These are phyloP conservation scores for Verticillium longisporum DNA, from an alignment of 2,329 filamentous ascomycete genomes.

Conservation along the genomic window DNA sequence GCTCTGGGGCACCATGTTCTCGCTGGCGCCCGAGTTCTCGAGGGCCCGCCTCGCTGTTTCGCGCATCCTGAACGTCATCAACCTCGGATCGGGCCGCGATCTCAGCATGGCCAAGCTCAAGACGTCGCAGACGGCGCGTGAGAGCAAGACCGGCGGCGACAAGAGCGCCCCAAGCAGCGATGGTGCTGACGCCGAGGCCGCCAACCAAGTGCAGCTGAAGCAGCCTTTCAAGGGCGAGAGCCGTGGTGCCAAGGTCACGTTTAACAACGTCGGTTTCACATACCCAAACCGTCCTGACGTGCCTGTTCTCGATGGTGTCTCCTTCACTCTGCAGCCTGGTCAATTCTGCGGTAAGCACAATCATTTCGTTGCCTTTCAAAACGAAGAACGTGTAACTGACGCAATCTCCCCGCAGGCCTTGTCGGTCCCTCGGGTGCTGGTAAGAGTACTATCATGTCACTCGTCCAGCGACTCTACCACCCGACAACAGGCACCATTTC, in stretches of 20 bases:
- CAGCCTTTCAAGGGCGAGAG: conserved; percentile 5
- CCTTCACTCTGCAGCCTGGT: conserved; percentile 26
- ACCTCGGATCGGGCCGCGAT: conserved; percentile 16
- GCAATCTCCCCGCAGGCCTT: conserved; percentile 12
- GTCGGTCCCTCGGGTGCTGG: conserved; percentile 40
- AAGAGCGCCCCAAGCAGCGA: neutral
- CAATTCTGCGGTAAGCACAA: conserved; percentile 24
- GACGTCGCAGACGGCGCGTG: neutral
- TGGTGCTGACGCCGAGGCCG: conserved; percentile 35
- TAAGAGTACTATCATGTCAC: conserved; percentile 38
- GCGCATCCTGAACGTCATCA: conserved; percentile 32
- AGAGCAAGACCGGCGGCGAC: neutral
- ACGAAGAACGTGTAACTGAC: conserved; percentile 1
- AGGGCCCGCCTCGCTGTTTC: conserved; percentile 46
- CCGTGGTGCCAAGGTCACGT: conserved; percentile 34
- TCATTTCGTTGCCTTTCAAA: no score
- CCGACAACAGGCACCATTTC: conserved; percentile 40
- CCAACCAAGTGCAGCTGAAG: conserved; percentile 14
- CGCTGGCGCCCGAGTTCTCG: conserved; percentile 56
- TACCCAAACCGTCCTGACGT: conserved; percentile 53
- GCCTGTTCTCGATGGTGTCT: conserved; percentile 35
- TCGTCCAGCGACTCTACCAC: conserved; percentile 47
- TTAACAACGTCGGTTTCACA: conserved; percentile 50
- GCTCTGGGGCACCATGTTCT: conserved; percentile 57
- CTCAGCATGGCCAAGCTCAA: conserved; percentile 16